Evolutionary conservation across 176 grass and related monocot genomes (phyloP).

Genomic region (Carex kokanica): DNA sequence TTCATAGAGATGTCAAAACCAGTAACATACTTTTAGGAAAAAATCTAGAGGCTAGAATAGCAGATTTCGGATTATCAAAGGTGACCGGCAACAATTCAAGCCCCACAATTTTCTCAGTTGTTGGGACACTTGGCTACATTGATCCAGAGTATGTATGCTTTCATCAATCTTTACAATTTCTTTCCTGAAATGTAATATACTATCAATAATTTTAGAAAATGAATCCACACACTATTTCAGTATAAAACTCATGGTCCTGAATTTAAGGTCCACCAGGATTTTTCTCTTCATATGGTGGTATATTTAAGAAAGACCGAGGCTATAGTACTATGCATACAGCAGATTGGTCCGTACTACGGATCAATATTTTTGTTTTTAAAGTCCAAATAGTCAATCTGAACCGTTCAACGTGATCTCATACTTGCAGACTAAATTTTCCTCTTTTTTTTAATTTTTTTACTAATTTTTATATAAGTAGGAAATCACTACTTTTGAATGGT

Average conservation of each 20-base stretch:
- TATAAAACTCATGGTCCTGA: neutral
- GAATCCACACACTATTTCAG: neutral
- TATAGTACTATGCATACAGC: no score
- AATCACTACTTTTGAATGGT: no score
- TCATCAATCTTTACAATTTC: neutral
- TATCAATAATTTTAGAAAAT: neutral
- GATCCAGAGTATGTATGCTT: conserved; percentile 40
- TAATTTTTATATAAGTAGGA: no score
- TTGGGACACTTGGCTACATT: conserved; percentile 34
- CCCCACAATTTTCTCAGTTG: conserved; percentile 2
- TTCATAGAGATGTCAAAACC: conserved; percentile 52
- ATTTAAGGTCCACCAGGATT: neutral
- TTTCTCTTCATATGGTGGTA: neutral
- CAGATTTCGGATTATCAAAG: conserved; percentile 42
- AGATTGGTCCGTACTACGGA: no score
- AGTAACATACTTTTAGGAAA: conserved; percentile 38
- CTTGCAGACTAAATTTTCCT: no score
- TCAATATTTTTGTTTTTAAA: no score
- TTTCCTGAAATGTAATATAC: neutral
- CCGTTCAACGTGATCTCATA: no score
- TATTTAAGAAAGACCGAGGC: neutral
- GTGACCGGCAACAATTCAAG: conserved; percentile 11
- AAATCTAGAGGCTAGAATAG: conserved; percentile 35
- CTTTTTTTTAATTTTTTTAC: no score
- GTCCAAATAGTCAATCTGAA: no score